A percentile compares a stretch with the other conserved stretches of the same genome.
These are phyloP conservation scores for Diplodia intermedia DNA, from an alignment of 2,329 filamentous ascomycete species.

Conservation along the genomic window DNA sequence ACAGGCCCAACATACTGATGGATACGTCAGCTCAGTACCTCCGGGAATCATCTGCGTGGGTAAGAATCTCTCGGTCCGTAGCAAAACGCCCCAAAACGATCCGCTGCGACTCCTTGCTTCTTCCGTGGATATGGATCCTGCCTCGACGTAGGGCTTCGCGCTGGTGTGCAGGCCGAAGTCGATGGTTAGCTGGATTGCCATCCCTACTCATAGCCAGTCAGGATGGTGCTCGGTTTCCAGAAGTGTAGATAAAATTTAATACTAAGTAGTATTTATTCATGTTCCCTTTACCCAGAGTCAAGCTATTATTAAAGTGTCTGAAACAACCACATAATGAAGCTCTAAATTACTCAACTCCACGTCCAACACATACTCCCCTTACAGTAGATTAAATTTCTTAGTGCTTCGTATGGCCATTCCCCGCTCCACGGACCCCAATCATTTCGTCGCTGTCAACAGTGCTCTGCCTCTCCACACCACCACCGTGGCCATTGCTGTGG, in stretches of 20 bases:
- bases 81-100: conserved; percentile 9
- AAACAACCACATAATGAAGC: too few relatives aligned
- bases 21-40: not conserved
- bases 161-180: conserved; percentile 10
- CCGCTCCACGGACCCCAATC: too few relatives aligned
- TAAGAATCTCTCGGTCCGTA: not conserved
- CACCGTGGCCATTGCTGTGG: not conserved
- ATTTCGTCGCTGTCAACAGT: too few relatives aligned
- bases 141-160: conserved; percentile 11
- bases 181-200: not conserved
- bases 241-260: too few relatives aligned
- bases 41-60: not conserved
- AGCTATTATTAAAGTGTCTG: too few relatives aligned
- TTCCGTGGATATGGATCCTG: not conserved
- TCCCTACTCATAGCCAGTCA: not conserved
- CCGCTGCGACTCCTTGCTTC: conserved; percentile 11
- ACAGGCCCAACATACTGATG: conserved; percentile 7
- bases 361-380: too few relatives aligned
- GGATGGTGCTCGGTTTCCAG: not conserved
- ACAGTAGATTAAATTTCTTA: too few relatives aligned
- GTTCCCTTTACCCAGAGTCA: too few relatives aligned
- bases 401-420: too few relatives aligned
- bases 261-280: too few relatives aligned
- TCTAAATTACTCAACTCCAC: too few relatives aligned
- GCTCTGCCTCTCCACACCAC: too few relatives aligned